Conservation (phyloP, 176 grass and related monocot genomes). For the Tuctoria greenei region DNA sequence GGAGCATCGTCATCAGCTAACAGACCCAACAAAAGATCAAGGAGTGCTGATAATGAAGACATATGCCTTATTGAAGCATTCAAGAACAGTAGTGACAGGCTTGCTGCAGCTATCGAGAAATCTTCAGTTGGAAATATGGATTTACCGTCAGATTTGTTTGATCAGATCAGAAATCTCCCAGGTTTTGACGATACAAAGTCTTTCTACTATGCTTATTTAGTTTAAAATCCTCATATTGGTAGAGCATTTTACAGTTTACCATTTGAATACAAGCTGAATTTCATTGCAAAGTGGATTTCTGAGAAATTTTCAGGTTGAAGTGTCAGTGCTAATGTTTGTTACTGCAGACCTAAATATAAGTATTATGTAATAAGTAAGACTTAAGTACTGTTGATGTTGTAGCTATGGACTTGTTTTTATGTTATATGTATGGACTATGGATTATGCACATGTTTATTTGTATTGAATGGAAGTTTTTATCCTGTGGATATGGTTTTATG, state of each 20-base stretch:
- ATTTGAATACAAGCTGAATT: not conserved
- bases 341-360: no score
- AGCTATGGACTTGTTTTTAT: no score
- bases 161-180: not conserved
- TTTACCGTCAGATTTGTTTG: not conserved
- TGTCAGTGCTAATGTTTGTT: no score
- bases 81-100: not conserved
- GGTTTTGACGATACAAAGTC: not conserved
- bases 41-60: not conserved
- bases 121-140: not conserved
- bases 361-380: no score
- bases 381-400: no score
- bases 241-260: not conserved
- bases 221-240: not conserved
- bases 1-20: no score
- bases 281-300: not conserved
- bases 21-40: no score
- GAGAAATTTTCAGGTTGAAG: no score
- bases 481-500: no score
- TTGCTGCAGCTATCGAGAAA: not conserved
- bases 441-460: no score
- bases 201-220: not conserved
- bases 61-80: not conserved
- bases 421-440: no score
- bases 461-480: no score